Percentiles rank a stretch among this genome's conserved stretches.
These are phyloP conservation scores for Aspergillus calidoustus DNA, from an alignment of 2,329 filamentous ascomycete species.

Conservation along the genomic window DNA sequence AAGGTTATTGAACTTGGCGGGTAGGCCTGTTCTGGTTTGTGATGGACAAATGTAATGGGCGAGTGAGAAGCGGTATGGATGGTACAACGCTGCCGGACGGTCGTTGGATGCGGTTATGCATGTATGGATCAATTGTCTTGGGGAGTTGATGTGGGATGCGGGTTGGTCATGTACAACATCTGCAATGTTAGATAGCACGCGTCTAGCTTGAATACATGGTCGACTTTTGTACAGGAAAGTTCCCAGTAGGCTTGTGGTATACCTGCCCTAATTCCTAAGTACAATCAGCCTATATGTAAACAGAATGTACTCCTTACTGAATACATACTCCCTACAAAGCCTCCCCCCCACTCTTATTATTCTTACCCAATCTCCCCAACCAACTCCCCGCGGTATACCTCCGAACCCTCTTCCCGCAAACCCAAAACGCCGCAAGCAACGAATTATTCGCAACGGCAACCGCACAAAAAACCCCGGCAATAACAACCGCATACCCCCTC, in stretches of 20 bases:
- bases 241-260: too few relatives aligned
- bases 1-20: background rate
- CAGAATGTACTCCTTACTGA: background rate
- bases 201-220: conserved; percentile 7
- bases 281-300: background rate
- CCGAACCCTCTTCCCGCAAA: conserved; percentile 57
- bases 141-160: background rate
- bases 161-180: background rate
- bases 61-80: background rate
- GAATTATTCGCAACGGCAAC: conserved; percentile 58
- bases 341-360: background rate
- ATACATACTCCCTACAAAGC: background rate
- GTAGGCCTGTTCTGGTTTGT: background rate
- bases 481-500: conserved; percentile 57
- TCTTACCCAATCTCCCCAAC: conserved; percentile 47
- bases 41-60: background rate
- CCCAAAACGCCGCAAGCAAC: conserved; percentile 54
- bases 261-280: too few relatives aligned
- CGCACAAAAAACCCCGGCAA: conserved; percentile 55
- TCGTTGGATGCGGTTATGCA: background rate
- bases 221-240: background rate
- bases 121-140: background rate
- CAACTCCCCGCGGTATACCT: conserved; percentile 52
- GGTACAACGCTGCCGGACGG: conserved; percentile 10
- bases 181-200: background rate